Evolutionary conservation across 352 stramenopile genomes (phyloP).

Genomic region (Thraustotheca clavata): DNA sequence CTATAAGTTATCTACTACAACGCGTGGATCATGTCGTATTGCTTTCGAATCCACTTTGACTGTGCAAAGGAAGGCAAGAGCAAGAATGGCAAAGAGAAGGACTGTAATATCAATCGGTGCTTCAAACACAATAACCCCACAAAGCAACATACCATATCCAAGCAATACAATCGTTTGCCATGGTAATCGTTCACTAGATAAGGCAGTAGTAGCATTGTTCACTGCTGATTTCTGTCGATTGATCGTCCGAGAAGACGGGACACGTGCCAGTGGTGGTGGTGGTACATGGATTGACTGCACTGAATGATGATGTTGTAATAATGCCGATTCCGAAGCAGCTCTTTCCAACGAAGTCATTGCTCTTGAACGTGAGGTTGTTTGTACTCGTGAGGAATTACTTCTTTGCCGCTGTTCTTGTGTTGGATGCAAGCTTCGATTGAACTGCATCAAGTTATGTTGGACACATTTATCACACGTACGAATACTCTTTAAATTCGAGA

Average conservation of each 20-base stretch:
- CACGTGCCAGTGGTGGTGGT: neutral
- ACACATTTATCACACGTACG: constrained; percentile 72
- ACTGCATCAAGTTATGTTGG: constrained; percentile 35
- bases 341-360: neutral
- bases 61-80: neutral
- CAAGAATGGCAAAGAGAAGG: constrained; percentile 1
- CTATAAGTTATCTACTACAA: too few relatives aligned
- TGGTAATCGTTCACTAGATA: neutral
- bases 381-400: neutral
- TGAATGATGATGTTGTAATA: neutral
- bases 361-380: neutral
- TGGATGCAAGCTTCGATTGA: constrained; percentile 14
- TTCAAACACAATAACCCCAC: neutral
- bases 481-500: constrained; percentile 64
- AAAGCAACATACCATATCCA: neutral
- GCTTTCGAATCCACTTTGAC: too few relatives aligned
- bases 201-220: neutral
- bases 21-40: too few relatives aligned
- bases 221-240: neutral
- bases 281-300: too few relatives aligned
- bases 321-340: neutral
- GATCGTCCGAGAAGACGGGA: neutral
- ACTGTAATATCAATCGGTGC: constrained; percentile 8
- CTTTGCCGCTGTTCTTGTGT: neutral
- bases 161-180: neutral